These are phyloP conservation scores for Pyricularia grisea DNA, from an alignment of 2,329 filamentous ascomycete genomes.

Conservation along the genomic window DNA sequence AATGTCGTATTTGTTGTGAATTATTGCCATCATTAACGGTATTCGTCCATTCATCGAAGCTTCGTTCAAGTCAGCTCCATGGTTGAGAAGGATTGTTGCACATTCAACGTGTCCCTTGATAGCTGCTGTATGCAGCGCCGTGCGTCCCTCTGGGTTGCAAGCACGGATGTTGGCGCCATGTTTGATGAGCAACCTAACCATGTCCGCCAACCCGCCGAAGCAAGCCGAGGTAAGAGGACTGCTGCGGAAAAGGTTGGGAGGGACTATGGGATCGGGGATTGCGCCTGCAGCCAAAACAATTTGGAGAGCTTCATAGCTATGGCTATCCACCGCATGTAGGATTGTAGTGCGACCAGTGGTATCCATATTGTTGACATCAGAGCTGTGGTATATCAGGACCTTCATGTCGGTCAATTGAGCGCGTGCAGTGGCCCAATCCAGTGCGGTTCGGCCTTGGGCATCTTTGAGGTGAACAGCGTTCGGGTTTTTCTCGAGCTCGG, in stretches of 20 bases:
- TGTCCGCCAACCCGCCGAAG: neutral
- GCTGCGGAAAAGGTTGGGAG: neutral
- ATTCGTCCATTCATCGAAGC: neutral
- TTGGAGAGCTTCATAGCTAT: neutral
- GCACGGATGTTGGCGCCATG: neutral
- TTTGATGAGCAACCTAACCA: neutral
- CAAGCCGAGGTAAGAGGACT: neutral
- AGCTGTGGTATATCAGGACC: neutral
- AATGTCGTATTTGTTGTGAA: neutral
- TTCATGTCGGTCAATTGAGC: neutral
- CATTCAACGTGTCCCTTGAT: too few species aligned
- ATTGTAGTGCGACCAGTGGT: neutral
- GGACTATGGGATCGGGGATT: neutral
- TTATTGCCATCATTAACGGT: neutral
- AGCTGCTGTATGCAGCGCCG: neutral
- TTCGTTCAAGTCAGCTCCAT: neutral
- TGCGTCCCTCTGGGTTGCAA: neutral
- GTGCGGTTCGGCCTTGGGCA: neutral
- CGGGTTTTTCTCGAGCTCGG: slow-evolving; percentile 1
- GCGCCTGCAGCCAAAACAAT: neutral
- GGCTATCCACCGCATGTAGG: neutral
- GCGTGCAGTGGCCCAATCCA: neutral
- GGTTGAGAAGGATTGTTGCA: neutral
- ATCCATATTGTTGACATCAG: slow-evolving; percentile 1
- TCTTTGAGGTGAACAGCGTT: neutral